Evolutionary conservation across 306 rosid species (phyloP), one percentile per base, ranked within the genome.

Genomic region (Acacia melanoxylon): DNA sequence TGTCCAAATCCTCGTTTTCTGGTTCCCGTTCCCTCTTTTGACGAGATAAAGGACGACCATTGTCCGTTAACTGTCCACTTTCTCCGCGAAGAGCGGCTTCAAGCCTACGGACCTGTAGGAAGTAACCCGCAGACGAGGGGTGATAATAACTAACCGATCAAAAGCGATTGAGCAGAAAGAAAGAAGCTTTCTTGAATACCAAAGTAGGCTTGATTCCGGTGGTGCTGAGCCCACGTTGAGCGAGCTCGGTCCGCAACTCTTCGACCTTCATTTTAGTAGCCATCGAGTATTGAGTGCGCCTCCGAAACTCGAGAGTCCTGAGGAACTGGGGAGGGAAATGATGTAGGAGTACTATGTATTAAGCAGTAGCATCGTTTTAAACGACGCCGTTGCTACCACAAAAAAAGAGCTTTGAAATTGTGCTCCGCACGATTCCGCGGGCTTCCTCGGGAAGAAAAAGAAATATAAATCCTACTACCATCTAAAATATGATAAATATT

Each of bases 161-260:
- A 44, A 42, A 24, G 37, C 37, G 40, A 35, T 44, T 27, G 42
- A 25, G 12, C 42, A 10, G 42, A 9, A 33, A 15, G n/a, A 22
- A 13, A 15, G 1, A 33, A 15, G 16, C 4, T n/a, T 51, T 0
- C 35, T 31, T 20, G 16, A 17, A 46, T 74, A 94, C 98, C 89
- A 95, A 88, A 25, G 89, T 83, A 61, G 93, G 97, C 46, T 93
- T 93, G 51, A 72, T 88, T 86, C 99, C 98, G 71, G 91, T 40
- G 65, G 85, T 83, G 82, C 71, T 72, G 78, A 95, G 94, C 10
- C 98, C 94, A 59, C 96, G 99, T 45, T 89, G 88, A 74, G 86
- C 56, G 6, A 95, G 90, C 83, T 93, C 82, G 56, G 85, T 54
- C 19, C 98, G 91, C 48, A 95, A 91, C 67, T 93, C 94, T 15